Evolutionary conservation across 768 basidiomycete species (phyloP), one percentile per base, ranked within the genome.

Genomic region (Termitomyces sp.): DNA sequence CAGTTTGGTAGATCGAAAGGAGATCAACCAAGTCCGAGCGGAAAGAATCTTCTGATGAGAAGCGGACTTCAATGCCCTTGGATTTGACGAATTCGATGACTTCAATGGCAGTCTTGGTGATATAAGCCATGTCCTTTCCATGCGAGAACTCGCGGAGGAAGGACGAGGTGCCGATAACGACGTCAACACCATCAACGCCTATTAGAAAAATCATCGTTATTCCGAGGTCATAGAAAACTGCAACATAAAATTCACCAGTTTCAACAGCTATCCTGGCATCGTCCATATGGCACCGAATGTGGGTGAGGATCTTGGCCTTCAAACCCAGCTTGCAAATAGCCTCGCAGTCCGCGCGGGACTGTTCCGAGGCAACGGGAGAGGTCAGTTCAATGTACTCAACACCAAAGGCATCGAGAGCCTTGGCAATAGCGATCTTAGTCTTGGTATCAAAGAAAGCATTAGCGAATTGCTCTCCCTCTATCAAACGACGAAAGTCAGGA

Each of bases 351-450:
- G 78, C 70, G 34, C 90, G 84, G 22, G 94, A 97, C 73, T 98
- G 94, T 68, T 98, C 94, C 5, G 96, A 98, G 24, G 97, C 96
- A 44, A 90, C 94, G 48, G 97, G 96, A 16, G 96, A 98, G 36
- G 97, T 99, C 69, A 99, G 88, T 69, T 99, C 97, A 68, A 99
- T 94, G 81, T 99, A 99, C 71, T 99, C 97, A 58, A 98, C 97
- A 68, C 97, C 97, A 69, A 99, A 98, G 50, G 94, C 95, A 79
- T 98, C 95, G 57, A 98, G 86, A 14, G 94, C 94, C 78, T 87
- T 93, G 63, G 97, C 97, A 65, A 99, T 99, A 70, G 95, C 94
- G 70, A 98, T 97, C 84, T 99, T 99, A 76, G 95, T 98, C 79
- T 95, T 94, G 70, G 94, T 94, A 70, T 97, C 96, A 71, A 98